Percentiles rank a stretch among this genome's conserved stretches.
Evolutionary conservation across 257 asterid genomes (phyloP).

Genomic region (Lantana camara): DNA sequence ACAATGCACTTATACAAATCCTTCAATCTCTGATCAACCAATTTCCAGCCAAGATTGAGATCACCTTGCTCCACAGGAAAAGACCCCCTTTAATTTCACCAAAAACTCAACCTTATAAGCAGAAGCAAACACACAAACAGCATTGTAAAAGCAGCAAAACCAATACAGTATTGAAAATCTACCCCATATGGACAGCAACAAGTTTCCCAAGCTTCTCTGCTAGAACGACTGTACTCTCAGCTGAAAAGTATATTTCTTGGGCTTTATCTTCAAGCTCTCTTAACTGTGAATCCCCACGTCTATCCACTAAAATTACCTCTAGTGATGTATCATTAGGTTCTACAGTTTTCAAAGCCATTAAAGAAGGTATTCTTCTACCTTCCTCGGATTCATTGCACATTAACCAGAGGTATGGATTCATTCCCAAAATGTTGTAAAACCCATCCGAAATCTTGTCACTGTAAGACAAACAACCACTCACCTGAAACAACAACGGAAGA

Average conservation of each 20-base stretch:
- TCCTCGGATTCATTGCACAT: conserved; percentile 86
- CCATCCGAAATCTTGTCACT: conserved; percentile 85
- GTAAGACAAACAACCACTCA: conserved; percentile 88
- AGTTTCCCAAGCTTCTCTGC: conserved; percentile 92
- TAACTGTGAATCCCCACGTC: conserved; percentile 77
- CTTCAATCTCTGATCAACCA: conserved; percentile 57
- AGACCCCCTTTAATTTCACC: conserved; percentile 74
- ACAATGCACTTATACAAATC: conserved; percentile 76
- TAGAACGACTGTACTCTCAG: conserved; percentile 64
- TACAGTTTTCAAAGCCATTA: conserved; percentile 64
- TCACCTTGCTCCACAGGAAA: conserved; percentile 91
- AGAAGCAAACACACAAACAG: conserved; percentile 18
- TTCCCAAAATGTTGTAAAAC: conserved; percentile 84
- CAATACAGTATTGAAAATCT: conserved; percentile 22
- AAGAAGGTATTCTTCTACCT: conserved; percentile 73
- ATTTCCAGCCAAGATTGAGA: conserved; percentile 71
- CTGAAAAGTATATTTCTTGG: conserved; percentile 76
- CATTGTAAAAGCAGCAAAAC: not conserved
- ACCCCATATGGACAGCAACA: conserved; percentile 96
- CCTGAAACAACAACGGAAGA: conserved; percentile 44
- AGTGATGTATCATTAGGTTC: conserved; percentile 65
- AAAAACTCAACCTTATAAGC: conserved; percentile 29
- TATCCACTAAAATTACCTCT: conserved; percentile 86
- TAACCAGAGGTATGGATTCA: conserved; percentile 88
- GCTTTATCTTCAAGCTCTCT: conserved; percentile 96